A percentile compares a stretch with the other conserved stretches of the same genome.
These are phyloP conservation scores for Brassica rapa DNA, from an alignment of 345 rosid genomes.

Conservation along the genomic window DNA sequence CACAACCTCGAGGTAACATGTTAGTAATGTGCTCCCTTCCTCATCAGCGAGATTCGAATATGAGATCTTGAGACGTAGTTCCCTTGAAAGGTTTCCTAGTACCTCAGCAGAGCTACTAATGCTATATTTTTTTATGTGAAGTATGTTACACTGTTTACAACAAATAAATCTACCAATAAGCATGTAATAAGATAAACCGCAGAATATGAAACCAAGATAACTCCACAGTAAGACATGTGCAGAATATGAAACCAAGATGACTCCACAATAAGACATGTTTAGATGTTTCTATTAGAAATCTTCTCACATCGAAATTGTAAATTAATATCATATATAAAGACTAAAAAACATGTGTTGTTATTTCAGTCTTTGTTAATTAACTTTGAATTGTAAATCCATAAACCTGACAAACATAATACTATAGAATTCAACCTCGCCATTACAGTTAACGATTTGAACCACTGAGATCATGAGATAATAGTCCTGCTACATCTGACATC, in stretches of 20 bases:
- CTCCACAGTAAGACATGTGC: not conserved
- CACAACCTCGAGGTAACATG: not conserved
- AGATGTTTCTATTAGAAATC: not conserved
- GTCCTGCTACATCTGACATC: not conserved
- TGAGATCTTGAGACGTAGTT: not conserved
- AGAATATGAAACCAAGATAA: not conserved
- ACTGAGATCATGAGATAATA: not conserved
- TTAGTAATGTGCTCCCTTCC: not conserved
- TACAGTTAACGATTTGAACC: not conserved
- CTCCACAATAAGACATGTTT: not conserved
- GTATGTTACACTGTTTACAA: not conserved
- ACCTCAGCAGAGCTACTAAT: not conserved
- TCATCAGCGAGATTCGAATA: not conserved
- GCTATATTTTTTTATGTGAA: not conserved
- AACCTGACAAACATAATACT: not conserved
- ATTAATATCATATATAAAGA: not conserved
- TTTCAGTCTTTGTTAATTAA: not conserved
- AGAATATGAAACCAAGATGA: not conserved
- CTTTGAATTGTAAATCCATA: not conserved
- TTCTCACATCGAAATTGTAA: not conserved
- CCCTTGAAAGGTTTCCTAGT: not conserved
- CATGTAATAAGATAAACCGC: not conserved
- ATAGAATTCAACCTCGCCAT: not conserved
- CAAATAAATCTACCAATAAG: not conserved
- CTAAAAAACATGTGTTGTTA: not conserved